These are phyloP conservation scores for Cenchrus fungigraminus DNA, from an alignment of 176 grass and related monocot genomes.

Conservation along the genomic window DNA sequence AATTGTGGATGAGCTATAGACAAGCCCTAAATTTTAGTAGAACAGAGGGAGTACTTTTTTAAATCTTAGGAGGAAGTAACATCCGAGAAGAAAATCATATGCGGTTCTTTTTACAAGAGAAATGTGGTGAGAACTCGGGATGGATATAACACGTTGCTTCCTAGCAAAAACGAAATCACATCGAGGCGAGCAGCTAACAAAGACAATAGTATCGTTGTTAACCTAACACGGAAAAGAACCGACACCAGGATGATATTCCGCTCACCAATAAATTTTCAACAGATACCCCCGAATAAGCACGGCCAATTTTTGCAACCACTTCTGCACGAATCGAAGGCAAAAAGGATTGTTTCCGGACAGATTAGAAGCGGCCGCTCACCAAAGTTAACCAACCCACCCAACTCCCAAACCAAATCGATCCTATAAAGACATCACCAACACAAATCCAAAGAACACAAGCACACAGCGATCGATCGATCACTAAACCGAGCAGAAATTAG, in stretches of 20 bases:
- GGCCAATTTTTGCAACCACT: neutral
- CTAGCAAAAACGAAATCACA: neutral
- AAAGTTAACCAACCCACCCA: constrained; percentile 27
- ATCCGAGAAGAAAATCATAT: neutral
- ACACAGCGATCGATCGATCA: neutral
- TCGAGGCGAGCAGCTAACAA: neutral
- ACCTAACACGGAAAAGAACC: constrained; percentile 27
- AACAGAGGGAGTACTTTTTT: neutral
- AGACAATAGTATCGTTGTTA: neutral
- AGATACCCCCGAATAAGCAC: neutral
- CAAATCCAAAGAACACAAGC: neutral
- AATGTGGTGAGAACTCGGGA: neutral
- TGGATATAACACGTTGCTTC: neutral
- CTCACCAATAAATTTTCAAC: neutral
- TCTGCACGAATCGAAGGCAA: neutral
- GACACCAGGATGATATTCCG: constrained; percentile 2
- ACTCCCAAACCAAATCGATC: neutral
- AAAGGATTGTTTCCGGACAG: neutral
- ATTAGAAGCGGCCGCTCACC: constrained; percentile 51
- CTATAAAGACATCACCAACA: constrained; percentile 20
- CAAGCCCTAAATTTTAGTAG: too few relatives aligned
- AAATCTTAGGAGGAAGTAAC: neutral
- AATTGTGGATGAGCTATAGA: too few relatives aligned
- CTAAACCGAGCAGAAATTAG: neutral
- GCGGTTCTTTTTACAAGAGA: neutral